Conservation (phyloP, 768 basidiomycete genomes). For the Phaeotremella fagi region DNA sequence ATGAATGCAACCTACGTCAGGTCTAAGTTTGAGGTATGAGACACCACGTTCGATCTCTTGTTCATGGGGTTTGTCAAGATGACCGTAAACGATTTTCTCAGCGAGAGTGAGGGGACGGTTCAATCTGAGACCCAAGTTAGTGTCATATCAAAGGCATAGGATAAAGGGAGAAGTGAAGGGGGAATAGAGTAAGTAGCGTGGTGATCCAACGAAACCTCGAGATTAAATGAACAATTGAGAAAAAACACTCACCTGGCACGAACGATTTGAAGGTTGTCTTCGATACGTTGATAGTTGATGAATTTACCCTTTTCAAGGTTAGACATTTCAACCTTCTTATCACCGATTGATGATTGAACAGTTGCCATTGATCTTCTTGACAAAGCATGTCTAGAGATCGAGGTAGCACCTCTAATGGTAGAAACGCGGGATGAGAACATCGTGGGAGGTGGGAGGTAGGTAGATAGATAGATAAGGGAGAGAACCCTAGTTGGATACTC, state of each 20-base stretch:
- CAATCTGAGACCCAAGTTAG: too few species aligned
- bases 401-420: slow-evolving; percentile 26
- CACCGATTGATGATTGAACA: slow-evolving; percentile 37
- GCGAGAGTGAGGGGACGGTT: slow-evolving; percentile 86
- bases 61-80: slow-evolving; percentile 82
- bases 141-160: too few species aligned
- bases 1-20: slow-evolving; percentile 66
- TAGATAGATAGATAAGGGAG: too few species aligned
- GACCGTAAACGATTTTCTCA: slow-evolving; percentile 96
- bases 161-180: too few species aligned
- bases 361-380: slow-evolving; percentile 37
- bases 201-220: too few species aligned
- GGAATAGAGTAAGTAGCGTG: too few species aligned
- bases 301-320: slow-evolving; percentile 49
- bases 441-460: too few species aligned
- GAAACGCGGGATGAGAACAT: slow-evolving; percentile 27
- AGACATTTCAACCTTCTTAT: slow-evolving; percentile 51
- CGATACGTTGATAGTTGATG: slow-evolving; percentile 66
- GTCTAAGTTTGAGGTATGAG: slow-evolving; percentile 95
- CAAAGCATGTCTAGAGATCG: slow-evolving; percentile 22
- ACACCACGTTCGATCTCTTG: slow-evolving; percentile 67
- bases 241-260: slow-evolving; percentile 73
- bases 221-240: too few species aligned
- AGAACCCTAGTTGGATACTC: too few species aligned
- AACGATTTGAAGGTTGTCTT: slow-evolving; percentile 88